A percentile compares a stretch with the other conserved stretches of the same genome.
phyloP scores from a whole-genome alignment of 805 yeast genomes.

The Saturnispora saitoi region DNA sequence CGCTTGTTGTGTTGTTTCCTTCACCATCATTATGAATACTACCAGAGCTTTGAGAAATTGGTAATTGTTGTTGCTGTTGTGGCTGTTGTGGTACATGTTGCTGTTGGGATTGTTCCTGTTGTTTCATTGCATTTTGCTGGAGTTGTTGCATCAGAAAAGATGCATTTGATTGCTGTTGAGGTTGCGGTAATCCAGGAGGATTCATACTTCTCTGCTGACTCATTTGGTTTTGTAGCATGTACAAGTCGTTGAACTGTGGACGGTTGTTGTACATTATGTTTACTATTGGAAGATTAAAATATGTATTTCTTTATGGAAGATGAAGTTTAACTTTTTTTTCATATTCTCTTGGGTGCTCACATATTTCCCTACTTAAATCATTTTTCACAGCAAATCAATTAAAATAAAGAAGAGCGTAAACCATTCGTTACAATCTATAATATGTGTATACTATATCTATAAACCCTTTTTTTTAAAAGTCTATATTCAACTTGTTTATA shows the following conservation, averaged over 20 bases:
- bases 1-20: conserved; percentile 20
- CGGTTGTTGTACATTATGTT: conserved; percentile 6
- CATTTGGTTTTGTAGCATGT: conserved; percentile 14
- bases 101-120: conserved; percentile 1
- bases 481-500: too few species aligned
- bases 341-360: not conserved
- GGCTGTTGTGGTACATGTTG: conserved; percentile 6
- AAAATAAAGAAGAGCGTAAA: too few species aligned
- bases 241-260: conserved; percentile 12
- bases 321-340: not conserved
- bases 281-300: not conserved
- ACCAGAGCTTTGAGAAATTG: conserved; percentile 5
- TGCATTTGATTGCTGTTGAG: conserved; percentile 12
- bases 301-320: not conserved
- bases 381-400: too few species aligned
- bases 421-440: too few species aligned
- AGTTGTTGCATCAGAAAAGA: conserved; percentile 21
- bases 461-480: too few species aligned
- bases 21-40: not conserved
- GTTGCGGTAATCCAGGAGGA: conserved; percentile 6
- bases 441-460: too few species aligned
- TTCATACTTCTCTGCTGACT: conserved; percentile 14
- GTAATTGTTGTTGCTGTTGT: conserved; percentile 5
- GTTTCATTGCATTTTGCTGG: conserved; percentile 12
- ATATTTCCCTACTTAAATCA: too few species aligned